Percentiles rank a stretch among this genome's conserved stretches.
Conservation (phyloP, 176 grass and related monocot species). For the Carex pumila region DNA sequence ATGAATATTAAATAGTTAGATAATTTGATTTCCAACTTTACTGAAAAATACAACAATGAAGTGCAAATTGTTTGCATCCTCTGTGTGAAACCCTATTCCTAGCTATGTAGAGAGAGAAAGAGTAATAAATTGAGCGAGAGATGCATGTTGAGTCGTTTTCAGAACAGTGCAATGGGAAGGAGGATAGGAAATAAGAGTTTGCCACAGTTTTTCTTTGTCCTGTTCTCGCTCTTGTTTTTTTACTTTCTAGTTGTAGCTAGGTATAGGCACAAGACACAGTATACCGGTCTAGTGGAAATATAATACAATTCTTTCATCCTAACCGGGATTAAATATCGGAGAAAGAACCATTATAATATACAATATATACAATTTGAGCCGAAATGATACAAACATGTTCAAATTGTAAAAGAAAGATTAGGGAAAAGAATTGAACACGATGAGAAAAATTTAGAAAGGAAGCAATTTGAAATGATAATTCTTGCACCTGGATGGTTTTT, state of each 20-base stretch:
- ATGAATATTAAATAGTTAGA: too few relatives aligned
- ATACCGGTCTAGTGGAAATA: neutral
- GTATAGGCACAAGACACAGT: neutral
- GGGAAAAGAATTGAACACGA: neutral
- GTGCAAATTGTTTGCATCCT: neutral
- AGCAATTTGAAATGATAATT: neutral
- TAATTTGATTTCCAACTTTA: too few relatives aligned
- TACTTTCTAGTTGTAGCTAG: neutral
- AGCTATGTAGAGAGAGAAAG: neutral
- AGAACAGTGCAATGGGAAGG: neutral
- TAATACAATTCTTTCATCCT: neutral
- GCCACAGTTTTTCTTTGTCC: neutral
- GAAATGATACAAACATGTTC: too few relatives aligned
- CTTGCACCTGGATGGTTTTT: neutral
- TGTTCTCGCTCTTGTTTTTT: neutral
- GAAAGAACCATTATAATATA: neutral
- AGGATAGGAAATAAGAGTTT: neutral
- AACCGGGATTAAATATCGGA: neutral
- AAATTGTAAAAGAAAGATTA: neutral
- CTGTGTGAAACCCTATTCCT: neutral
- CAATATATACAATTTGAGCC: too few relatives aligned
- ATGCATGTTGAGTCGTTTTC: constrained; percentile 8
- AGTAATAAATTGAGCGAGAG: neutral
- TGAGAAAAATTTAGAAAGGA: neutral
- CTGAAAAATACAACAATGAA: neutral